Base-by-base conservation (phyloP, 768 basidiomycete genomes). In the Naganishia kalamii region DNA sequence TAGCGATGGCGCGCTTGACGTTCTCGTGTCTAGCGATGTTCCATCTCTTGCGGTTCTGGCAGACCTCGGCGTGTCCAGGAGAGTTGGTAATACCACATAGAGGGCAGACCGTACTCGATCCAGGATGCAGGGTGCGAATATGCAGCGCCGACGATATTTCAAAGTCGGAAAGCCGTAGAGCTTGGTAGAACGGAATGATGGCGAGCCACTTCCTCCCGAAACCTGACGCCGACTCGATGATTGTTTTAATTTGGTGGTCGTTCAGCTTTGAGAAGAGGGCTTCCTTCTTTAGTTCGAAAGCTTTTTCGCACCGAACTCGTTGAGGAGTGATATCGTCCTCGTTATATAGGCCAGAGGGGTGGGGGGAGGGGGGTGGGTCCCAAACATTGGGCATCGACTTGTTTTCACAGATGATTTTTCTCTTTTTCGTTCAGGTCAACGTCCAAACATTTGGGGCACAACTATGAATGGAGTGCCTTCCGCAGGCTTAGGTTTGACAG, bases 11-110 rank as follows among this genome's bases (percentile, higher is more conserved):
- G 12, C 47, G 33, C 27, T 62, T 62, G 43, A 49, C 17, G 12
- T 47, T 23, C 46, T 62, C 61, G 47, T 62, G 61, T 11, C 61
- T 19, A 2, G 61, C 60, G 29, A 62, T 32, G 17, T 37, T 62
- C 29, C 46, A 62, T 37, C 47, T 25, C n/a, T 21, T 37, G 4
- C 61, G 43, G 17, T 32, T 30, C 13, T 8, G 17, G 46, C 40
- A 60, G 2, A 43, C 57, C 5, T 60, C 57, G 40, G 32, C 35
- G 23, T 60, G 57, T 40, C 35, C 57, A n/a, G n/a, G n/a, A n/a
- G n/a, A n/a, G 33, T 33, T 10, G 29, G n/a, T n/a, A n/a, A n/a
- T n/a, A 17, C 10, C 27, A 32, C 29, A 29, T 25, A 17, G 41
- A 1, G 37, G 13, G 4, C 23, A 60, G n/a, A 25, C 19, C 21